Conservation (phyloP, 1,139 yeast genomes). For the Suzukiozyma palmioleophila region DNA sequence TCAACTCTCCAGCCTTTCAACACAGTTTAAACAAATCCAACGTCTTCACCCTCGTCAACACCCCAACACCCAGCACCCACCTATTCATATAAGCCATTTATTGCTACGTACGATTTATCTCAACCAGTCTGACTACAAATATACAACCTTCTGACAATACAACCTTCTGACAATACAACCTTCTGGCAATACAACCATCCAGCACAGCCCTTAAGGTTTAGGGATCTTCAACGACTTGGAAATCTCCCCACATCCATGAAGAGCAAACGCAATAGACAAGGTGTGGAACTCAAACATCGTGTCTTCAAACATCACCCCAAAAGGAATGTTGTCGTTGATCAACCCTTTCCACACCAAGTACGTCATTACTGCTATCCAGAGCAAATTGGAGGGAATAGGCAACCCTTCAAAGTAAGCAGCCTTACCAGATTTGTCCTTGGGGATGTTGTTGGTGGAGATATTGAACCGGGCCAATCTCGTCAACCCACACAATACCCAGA, state of each 20-base stretch:
- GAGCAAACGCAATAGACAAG: slow-evolving; percentile 53
- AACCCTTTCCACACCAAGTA: slow-evolving; percentile 49
- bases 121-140: too few relatives aligned
- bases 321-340: slow-evolving; percentile 54
- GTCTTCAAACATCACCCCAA: slow-evolving; percentile 54
- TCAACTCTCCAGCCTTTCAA: too few relatives aligned
- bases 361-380: slow-evolving; percentile 72
- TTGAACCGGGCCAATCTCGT: slow-evolving; percentile 93
- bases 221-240: slow-evolving; percentile 89
- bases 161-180: too few relatives aligned
- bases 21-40: too few relatives aligned
- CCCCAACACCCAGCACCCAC: too few relatives aligned
- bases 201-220: slow-evolving; percentile 72
- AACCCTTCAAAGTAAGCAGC: slow-evolving; percentile 87
- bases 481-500: slow-evolving; percentile 89
- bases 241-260: slow-evolving; percentile 89
- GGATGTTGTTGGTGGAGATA: slow-evolving; percentile 87
- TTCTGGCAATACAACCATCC: too few relatives aligned
- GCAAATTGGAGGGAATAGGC: slow-evolving; percentile 87
- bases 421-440: slow-evolving; percentile 82
- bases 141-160: too few relatives aligned
- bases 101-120: too few relatives aligned
- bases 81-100: too few relatives aligned
- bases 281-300: slow-evolving; percentile 73
- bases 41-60: too few relatives aligned